Percentiles rank a stretch among this genome's conserved stretches.
Evolutionary conservation across 768 basidiomycete genomes (phyloP).

Genomic region (Tulasnella sp.): DNA sequence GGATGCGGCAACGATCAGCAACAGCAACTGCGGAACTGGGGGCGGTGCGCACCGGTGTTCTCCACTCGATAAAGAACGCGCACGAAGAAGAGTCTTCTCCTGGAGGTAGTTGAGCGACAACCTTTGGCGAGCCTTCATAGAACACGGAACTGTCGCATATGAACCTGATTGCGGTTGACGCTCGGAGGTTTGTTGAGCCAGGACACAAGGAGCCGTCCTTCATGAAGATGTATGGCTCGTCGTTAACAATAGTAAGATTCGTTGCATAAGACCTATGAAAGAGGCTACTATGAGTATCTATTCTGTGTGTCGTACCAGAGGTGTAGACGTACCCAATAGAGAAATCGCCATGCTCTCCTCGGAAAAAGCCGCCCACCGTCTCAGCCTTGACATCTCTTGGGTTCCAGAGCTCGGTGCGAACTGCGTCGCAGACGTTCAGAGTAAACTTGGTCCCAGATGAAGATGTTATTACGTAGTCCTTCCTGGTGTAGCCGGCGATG

Average conservation of each 20-base stretch:
- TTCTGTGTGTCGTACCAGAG: not conserved
- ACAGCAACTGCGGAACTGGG: not conserved
- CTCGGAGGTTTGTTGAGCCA: constrained; percentile 37
- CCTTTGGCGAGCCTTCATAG: constrained; percentile 44
- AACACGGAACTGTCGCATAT: constrained; percentile 63
- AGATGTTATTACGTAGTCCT: constrained; percentile 51
- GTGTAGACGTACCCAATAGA: constrained; percentile 51
- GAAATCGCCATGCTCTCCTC: constrained; percentile 57
- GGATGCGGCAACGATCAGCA: not conserved
- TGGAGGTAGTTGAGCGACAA: constrained; percentile 64
- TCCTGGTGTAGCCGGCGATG: constrained; percentile 26
- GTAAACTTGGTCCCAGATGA: constrained; percentile 36
- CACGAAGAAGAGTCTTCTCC: constrained; percentile 56
- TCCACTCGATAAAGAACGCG: constrained; percentile 77
- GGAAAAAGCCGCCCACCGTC: constrained; percentile 52
- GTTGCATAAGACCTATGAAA: constrained; percentile 33
- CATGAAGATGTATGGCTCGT: constrained; percentile 49
- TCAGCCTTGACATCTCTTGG: constrained; percentile 32
- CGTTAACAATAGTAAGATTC: constrained; percentile 47
- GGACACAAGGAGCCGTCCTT: constrained; percentile 59
- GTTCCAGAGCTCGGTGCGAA: constrained; percentile 52
- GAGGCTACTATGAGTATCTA: not conserved
- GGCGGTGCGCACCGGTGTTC: constrained; percentile 54
- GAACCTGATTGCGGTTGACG: constrained; percentile 66
- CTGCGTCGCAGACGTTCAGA: constrained; percentile 58